These are phyloP conservation scores for Trypanosoma avium DNA, from an alignment of 208 protist genomes.

Conservation along the genomic window DNA sequence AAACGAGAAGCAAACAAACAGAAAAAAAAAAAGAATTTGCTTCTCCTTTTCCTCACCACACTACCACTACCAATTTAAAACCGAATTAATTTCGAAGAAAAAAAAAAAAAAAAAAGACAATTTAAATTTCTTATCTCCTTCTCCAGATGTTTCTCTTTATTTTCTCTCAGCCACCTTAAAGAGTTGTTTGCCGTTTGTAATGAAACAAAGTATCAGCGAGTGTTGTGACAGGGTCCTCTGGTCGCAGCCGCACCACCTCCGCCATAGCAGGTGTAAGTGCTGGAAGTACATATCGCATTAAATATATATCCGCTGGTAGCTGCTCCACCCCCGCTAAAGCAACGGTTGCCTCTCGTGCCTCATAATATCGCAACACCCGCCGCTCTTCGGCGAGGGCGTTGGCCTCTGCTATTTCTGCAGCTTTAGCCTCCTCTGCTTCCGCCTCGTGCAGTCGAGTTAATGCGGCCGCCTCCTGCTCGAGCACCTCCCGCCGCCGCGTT, in stretches of 20 bases:
- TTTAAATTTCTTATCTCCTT: no score
- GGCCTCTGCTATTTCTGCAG: slow-evolving; percentile 28
- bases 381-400: slow-evolving; percentile 40
- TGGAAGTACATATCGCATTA: slow-evolving; percentile 94
- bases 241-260: slow-evolving; percentile 83
- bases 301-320: slow-evolving; percentile 84
- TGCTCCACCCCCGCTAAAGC: slow-evolving; percentile 19
- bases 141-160: no score
- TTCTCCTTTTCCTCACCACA: no score
- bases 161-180: no score
- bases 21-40: not conserved
- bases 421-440: slow-evolving; percentile 32
- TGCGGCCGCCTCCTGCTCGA: slow-evolving; percentile 6
- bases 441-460: slow-evolving; percentile 27
- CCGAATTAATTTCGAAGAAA: not conserved
- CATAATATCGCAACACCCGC: slow-evolving; percentile 49
- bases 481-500: not conserved
- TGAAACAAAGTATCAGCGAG: slow-evolving; percentile 90
- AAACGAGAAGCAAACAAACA: slow-evolving; percentile 3
- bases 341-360: slow-evolving; percentile 52
- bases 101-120: not conserved
- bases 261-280: slow-evolving; percentile 89
- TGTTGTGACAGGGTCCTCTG: slow-evolving; percentile 91
- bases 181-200: slow-evolving; percentile 51
- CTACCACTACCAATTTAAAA: not conserved